Evolutionary conservation across 495 filamentous ascomycete species (phyloP), one percentile per base, ranked within the genome.

Genomic region (Penicillium ochrochloron): DNA sequence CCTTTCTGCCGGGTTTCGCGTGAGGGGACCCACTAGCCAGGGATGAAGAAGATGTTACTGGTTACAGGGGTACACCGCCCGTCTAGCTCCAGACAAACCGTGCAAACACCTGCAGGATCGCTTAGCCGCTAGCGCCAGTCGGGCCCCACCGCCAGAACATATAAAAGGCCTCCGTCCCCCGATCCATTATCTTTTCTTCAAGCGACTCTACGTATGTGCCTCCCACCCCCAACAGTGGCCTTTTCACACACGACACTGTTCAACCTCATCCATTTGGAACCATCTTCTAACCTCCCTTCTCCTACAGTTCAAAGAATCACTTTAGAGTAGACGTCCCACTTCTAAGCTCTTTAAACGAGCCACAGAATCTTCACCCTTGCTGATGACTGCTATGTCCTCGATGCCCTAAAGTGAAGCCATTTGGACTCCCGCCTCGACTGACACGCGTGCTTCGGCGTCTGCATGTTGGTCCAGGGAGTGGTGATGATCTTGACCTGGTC

Each of bases 241-340:
- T 15, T 46, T n/a, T 23, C 19, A 33, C 46, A n/a, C 25, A 23
- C 11, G 19, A 3, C 14, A 39, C 35, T 56, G 3, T 33, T 6
- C 8, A 33, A 6, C 5, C 29, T 31, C 31, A 33, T 33, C 29
- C 29, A 3, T 33, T 33, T 5, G 12, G 17, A 62, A 39, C 39
- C 55, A 69, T n/a, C 54, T 70, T 50, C 76, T 76, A 72, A 81
- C 70, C 70, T 70, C 44, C 60, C 56, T 58, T n/a, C 25, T 19
- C 11, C 73, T 54, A 75, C 82, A 86, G 83, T 86, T 88, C 85
- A 88, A 88, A 91, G 89, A 90, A 92, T 92, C 90, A 91, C 89
- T 92, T 92, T 92, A 91, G 89, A 92, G 89, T 91, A 88, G 81
- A 90, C 84, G 88, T 90, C 86, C 84, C 78, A 71, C 82, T 84